Conservation (phyloP, 1,139 yeast species). For the Hyphopichia burtonii region DNA sequence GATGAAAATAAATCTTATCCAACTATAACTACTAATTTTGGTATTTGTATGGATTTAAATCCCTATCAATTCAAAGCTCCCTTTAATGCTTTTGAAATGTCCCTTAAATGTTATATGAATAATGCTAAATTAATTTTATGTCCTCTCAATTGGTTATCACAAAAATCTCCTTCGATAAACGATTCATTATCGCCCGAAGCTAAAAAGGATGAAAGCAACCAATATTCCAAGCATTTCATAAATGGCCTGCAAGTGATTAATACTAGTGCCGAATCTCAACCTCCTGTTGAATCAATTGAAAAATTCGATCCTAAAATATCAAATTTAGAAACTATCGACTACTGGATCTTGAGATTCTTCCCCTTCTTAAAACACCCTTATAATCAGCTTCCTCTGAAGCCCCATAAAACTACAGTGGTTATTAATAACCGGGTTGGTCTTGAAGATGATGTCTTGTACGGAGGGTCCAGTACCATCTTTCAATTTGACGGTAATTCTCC, state of each 20-base stretch:
- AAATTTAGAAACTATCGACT: constrained; percentile 29
- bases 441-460: constrained; percentile 69
- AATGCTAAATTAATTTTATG: constrained; percentile 58
- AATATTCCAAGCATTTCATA: no score
- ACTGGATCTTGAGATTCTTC: constrained; percentile 74
- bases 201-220: constrained; percentile 12
- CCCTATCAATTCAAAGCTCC: constrained; percentile 85
- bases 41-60: constrained; percentile 95
- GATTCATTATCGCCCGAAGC: constrained; percentile 18
- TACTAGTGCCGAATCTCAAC: constrained; percentile 18
- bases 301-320: not conserved
- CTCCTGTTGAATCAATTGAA: constrained; percentile 13
- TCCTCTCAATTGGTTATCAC: constrained; percentile 88
- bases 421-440: constrained; percentile 74
- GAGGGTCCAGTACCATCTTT: constrained; percentile 64
- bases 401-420: constrained; percentile 35
- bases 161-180: constrained; percentile 45
- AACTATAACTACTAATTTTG: constrained; percentile 52
- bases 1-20: constrained; percentile 7
- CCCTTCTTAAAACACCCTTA: constrained; percentile 55
- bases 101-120: constrained; percentile 50
- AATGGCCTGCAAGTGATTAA: not conserved
- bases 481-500: constrained; percentile 42
- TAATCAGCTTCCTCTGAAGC: constrained; percentile 24
- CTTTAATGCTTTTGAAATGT: constrained; percentile 71